Evolutionary conservation across 2,329 filamentous ascomycete species (phyloP).

Genomic region (Westerdykella aurantiaca): DNA sequence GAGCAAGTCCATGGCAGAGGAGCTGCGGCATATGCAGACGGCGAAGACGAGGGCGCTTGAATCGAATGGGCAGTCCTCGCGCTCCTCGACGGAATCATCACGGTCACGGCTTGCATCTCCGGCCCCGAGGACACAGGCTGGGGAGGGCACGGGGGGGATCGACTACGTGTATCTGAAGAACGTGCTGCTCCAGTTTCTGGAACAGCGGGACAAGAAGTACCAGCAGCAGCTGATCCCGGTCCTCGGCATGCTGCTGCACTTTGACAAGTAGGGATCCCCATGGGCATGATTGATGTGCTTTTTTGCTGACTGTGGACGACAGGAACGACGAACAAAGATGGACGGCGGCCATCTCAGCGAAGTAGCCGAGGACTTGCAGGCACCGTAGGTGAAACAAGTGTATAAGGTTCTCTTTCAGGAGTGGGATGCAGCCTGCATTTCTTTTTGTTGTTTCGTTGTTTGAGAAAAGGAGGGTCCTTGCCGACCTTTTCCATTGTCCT

Average conservation of each 20-base stretch:
- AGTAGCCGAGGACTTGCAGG: conserved; percentile 14
- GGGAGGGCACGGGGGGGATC: conserved; percentile 26
- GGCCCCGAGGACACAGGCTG: conserved; percentile 32
- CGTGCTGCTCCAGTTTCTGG: conserved; percentile 72
- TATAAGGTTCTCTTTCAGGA: background rate
- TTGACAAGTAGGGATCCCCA: conserved; percentile 59
- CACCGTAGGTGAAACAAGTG: conserved; percentile 4
- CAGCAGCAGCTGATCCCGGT: conserved; percentile 73
- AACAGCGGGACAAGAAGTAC: conserved; percentile 72
- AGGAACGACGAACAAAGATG: conserved; percentile 80
- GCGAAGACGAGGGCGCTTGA: conserved; percentile 34
- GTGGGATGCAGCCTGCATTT: background rate
- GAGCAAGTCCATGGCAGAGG: conserved; percentile 56
- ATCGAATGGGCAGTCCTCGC: conserved; percentile 47
- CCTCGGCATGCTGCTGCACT: conserved; percentile 67
- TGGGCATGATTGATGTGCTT: background rate
- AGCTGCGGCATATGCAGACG: conserved; percentile 48
- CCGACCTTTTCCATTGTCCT: conserved; percentile 1
- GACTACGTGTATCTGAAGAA: conserved; percentile 73
- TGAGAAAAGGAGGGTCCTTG: background rate
- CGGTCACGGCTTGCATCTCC: conserved; percentile 45
- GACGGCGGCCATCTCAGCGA: conserved; percentile 64
- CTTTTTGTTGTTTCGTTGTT: background rate
- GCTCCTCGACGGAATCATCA: conserved; percentile 55
- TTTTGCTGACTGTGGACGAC: conserved; percentile 15